These are phyloP conservation scores for Solanum rostratum DNA, from an alignment of 257 asterid species.

Conservation along the genomic window DNA sequence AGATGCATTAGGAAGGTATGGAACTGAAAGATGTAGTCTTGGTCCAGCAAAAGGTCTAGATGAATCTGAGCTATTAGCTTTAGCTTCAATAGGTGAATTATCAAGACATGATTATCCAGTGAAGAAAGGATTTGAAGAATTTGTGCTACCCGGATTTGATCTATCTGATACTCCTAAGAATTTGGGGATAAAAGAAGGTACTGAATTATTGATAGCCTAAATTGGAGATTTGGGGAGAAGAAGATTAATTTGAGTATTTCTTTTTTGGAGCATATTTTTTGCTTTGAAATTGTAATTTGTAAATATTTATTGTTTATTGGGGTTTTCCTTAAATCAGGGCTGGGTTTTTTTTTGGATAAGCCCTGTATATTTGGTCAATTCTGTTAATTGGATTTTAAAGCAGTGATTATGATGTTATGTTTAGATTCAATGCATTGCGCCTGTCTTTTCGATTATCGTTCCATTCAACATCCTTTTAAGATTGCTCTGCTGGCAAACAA, in stretches of 20 bases:
- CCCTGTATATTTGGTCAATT: slow-evolving; percentile 24
- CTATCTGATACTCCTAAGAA: slow-evolving; percentile 14
- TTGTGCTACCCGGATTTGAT: slow-evolving; percentile 14
- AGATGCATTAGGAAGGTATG: slow-evolving; percentile 75
- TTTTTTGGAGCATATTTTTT: background rate
- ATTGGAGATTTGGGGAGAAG: background rate
- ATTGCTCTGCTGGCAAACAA: background rate
- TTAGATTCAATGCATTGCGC: background rate
- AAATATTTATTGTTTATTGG: slow-evolving; percentile 14
- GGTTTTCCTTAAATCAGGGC: slow-evolving; percentile 25
- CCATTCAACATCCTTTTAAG: background rate
- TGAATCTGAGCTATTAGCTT: slow-evolving; percentile 60
- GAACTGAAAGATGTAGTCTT: slow-evolving; percentile 40
- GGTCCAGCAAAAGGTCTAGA: slow-evolving; percentile 75
- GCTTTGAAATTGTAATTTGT: slow-evolving; percentile 13
- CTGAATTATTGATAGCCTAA: slow-evolving; percentile 42
- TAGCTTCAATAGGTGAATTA: slow-evolving; percentile 46
- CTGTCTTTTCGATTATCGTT: background rate
- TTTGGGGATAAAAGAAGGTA: slow-evolving; percentile 18
- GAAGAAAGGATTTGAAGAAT: slow-evolving; percentile 18
- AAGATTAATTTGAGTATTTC: background rate
- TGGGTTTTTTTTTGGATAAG: slow-evolving; percentile 36
- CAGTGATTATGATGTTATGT: background rate
- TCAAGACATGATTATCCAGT: slow-evolving; percentile 13
- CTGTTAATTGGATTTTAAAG: background rate